Conservation (phyloP, 805 yeast species). For the Candida hungchunana region DNA sequence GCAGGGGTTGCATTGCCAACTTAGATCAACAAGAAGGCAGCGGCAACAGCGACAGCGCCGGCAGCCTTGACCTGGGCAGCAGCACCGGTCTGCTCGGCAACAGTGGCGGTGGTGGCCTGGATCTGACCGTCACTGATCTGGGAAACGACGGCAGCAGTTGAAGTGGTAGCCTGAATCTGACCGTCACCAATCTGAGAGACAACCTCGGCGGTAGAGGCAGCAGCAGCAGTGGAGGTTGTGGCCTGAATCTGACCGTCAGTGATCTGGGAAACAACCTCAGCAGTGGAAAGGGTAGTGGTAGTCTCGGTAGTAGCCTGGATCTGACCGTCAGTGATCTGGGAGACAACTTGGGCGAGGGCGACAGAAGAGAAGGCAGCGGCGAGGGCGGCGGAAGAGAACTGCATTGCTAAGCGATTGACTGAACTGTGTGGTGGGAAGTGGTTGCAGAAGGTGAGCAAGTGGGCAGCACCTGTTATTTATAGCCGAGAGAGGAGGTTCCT, state of each 20-base stretch:
- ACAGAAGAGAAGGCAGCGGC: slow-evolving; percentile 16
- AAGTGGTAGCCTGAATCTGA: slow-evolving; percentile 29
- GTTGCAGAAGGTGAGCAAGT: too few relatives aligned
- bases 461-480: not conserved
- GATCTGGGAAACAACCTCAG: slow-evolving; percentile 26
- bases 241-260: slow-evolving; percentile 31
- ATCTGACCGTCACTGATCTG: slow-evolving; percentile 50
- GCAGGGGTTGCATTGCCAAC: too few relatives aligned
- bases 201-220: slow-evolving; percentile 42
- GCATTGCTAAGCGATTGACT: slow-evolving; percentile 16
- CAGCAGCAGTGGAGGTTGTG: slow-evolving; percentile 28
- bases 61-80: slow-evolving; percentile 20
- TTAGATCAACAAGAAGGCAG: slow-evolving; percentile 24
- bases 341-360: slow-evolving; percentile 28
- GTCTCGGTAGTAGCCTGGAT: slow-evolving; percentile 29
- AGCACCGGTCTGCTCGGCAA: slow-evolving; percentile 26
- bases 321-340: slow-evolving; percentile 43
- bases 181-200: slow-evolving; percentile 29
- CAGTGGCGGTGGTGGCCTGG: slow-evolving; percentile 25
- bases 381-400: slow-evolving; percentile 16
- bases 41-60: slow-evolving; percentile 22
- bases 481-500: not conserved
- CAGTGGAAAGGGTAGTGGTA: slow-evolving; percentile 14
- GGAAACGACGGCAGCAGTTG: slow-evolving; percentile 35
- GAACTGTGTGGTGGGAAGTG: not conserved